Percentiles rank a stretch among this genome's conserved stretches.
These are phyloP conservation scores for Capsella bursapastoris DNA, from an alignment of 345 rosid genomes.

Conservation along the genomic window DNA sequence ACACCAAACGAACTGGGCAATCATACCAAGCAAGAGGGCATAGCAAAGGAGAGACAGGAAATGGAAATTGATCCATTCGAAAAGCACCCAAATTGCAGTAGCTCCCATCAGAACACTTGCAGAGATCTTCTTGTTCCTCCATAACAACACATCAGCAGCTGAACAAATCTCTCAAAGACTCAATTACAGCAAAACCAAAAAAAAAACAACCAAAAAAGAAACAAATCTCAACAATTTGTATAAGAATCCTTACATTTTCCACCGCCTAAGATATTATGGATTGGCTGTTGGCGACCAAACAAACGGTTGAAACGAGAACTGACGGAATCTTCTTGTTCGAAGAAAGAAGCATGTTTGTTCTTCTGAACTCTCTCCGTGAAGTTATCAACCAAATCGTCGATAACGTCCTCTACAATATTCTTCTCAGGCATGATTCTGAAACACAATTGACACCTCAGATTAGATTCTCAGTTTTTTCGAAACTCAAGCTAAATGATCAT, in stretches of 20 bases:
- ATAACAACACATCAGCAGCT: conserved; percentile 98
- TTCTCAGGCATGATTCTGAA: conserved; percentile 78
- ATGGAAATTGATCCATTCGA: conserved; percentile 94
- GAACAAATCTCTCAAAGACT: conserved; percentile 33
- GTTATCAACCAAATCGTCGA: conserved; percentile 67
- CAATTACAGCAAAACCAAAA: conserved; percentile 9
- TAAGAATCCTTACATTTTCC: conserved; percentile 62
- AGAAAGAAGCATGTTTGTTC: conserved; percentile 64
- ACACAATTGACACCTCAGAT: conserved; percentile 9
- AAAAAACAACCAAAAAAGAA: neutral
- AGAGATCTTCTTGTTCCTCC: conserved; percentile 98
- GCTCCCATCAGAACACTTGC: conserved; percentile 70
- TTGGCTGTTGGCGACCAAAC: conserved; percentile 82
- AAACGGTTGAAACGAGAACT: conserved; percentile 65
- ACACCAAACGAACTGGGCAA: conserved; percentile 82
- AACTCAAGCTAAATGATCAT: conserved; percentile 2
- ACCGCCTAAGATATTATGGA: conserved; percentile 83
- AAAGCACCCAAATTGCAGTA: conserved; percentile 82
- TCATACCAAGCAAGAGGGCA: conserved; percentile 77
- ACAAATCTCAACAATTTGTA: conserved; percentile 1
- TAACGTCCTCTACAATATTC: conserved; percentile 58
- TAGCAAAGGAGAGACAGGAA: conserved; percentile 69
- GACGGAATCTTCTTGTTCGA: conserved; percentile 66
- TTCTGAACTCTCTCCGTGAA: conserved; percentile 62
- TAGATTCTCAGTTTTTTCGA: neutral